Percentiles rank a stretch among this genome's conserved stretches.
Evolutionary conservation across 768 basidiomycete genomes (phyloP).

Genomic region (Collybiopsis luxurians): DNA sequence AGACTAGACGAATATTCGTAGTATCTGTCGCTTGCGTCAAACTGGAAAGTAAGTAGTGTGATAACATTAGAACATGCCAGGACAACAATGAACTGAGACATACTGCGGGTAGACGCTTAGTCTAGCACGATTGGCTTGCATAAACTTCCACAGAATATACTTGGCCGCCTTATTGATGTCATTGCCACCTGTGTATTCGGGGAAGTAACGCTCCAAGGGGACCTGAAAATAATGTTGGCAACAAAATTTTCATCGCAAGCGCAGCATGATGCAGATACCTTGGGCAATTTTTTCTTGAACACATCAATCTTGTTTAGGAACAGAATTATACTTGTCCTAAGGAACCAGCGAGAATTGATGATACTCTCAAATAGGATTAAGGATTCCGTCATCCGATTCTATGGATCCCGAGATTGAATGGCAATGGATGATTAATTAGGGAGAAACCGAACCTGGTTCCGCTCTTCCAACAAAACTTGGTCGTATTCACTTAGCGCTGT

Average conservation of each 20-base stretch:
- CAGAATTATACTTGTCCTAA: slow-evolving; percentile 62
- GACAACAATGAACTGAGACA: slow-evolving; percentile 22
- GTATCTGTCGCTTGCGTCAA: slow-evolving; percentile 85
- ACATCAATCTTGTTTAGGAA: slow-evolving; percentile 75
- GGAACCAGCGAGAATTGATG: slow-evolving; percentile 80
- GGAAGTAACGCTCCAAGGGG: slow-evolving; percentile 76
- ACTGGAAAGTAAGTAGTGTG: slow-evolving; percentile 30
- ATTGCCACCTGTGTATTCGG: slow-evolving; percentile 84
- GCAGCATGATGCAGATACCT: slow-evolving; percentile 13
- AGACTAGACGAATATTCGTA: slow-evolving; percentile 72
- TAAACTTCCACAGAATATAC: slow-evolving; percentile 93
- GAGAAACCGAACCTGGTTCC: slow-evolving; percentile 49
- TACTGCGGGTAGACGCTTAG: slow-evolving; percentile 92
- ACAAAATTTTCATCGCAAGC: not conserved
- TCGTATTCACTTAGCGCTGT: slow-evolving; percentile 75
- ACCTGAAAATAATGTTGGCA: slow-evolving; percentile 25
- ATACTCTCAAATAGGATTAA: slow-evolving; percentile 74
- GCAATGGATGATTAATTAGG: slow-evolving; percentile 3
- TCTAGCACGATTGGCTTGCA: slow-evolving; percentile 83
- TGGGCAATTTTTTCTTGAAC: slow-evolving; percentile 63
- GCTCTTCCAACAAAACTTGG: slow-evolving; percentile 67
- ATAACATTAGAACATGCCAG: not conserved
- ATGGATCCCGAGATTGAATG: slow-evolving; percentile 5
- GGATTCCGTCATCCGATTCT: slow-evolving; percentile 79
- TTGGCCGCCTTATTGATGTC: slow-evolving; percentile 95